Evolutionary conservation across 2,329 filamentous ascomycete genomes (phyloP), one percentile per base, ranked within the genome.

Genomic region (Colletotrichum sp.): DNA sequence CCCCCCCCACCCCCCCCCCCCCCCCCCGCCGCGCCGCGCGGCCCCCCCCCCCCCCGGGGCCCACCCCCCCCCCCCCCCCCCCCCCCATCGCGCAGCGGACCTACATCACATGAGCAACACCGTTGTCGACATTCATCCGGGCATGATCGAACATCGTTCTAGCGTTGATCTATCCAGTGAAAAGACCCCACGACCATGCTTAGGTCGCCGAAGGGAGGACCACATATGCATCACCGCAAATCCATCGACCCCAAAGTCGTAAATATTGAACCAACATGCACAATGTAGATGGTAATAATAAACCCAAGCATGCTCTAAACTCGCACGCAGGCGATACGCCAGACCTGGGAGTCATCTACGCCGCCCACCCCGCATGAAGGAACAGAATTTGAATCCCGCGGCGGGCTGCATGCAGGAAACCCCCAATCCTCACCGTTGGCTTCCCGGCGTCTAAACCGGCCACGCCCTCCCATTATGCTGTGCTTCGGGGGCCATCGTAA

Each of bases 141-240:
- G 5, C 5, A 5, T 26, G 24, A 26, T n/a, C 3, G n/a, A 21
- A 21, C 1, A 21, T 49, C 44, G 0, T 7, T 49, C 10, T 3
- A 21, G n/a, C 44, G 3, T 13, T 0, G 0, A 44, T 21, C 3
- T 21, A 52, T 1, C n/a, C 44, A 21, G 44, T 52, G 39, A 49
- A n/a, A 49, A 12, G 39, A 4, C 9, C 44, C 44, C 3, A 52
- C n/a, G 44, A 52, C 1, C n/a, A n/a, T n/a, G n/a, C 6, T 52
- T 4, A 13, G 44, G 44, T 52, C 12, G 18, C 44, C 12, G 6
- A 52, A 13, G 44, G 44, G 44, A 21, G 44, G 44, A 21, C 44
- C n/a, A 21, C 44, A 21, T 52, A 52, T 21, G 44, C n/a, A 21
- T 44, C 24, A 26, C 24, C 24, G 24, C 24, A 26, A 26, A 26